Evolutionary conservation across 768 basidiomycete species (phyloP), one percentile per base, ranked within the genome.

Genomic region (Tephrocybe sp.): DNA sequence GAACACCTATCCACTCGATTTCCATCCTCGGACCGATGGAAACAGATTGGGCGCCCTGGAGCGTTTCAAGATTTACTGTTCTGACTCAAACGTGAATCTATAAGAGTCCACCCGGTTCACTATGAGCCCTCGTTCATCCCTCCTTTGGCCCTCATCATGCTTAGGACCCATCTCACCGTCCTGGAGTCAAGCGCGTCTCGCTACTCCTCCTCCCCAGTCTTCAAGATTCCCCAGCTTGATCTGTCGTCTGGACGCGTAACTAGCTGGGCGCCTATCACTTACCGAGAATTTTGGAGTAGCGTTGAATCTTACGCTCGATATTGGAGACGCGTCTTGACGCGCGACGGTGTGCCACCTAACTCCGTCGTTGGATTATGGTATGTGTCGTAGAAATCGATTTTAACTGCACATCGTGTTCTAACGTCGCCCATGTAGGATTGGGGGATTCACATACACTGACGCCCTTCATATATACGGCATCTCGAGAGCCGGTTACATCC

Each of bases 291-390:
- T 69, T 69, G 67, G 49, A 47, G 60, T 16, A 80, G 86, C 34
- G 79, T 86, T 53, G 78, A 83, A 57, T 59, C 65, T 49, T 75
- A 75, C 46, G 85, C 85, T 32, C 68, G 69, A 34, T 74, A 81
- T 62, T 87, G 84, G 78, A 67, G 69, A n/a, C 60, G 55, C 9
- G 59, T 64, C 15, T 69, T 87, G 24, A 54, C 55, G 35, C 60
- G 70, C 30, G 66, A 69, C 34, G 73, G 71, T 26, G 63, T 86
- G 24, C 51, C 62, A 21, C 68, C 66, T 34, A 69, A 75, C 37
- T 77, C 82, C 13, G 81, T 87, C 19, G 67, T 87, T 18, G 85
- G 84, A 12, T 56, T 86, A 32, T 87, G 85, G 83, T 83, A 44
- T 44, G 80, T 60, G 13, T 34, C n/a, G 22, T 26, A 25, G 26